These are phyloP conservation scores for Colletotrichum lupini DNA, from an alignment of 2,329 filamentous ascomycete genomes.

Conservation along the genomic window DNA sequence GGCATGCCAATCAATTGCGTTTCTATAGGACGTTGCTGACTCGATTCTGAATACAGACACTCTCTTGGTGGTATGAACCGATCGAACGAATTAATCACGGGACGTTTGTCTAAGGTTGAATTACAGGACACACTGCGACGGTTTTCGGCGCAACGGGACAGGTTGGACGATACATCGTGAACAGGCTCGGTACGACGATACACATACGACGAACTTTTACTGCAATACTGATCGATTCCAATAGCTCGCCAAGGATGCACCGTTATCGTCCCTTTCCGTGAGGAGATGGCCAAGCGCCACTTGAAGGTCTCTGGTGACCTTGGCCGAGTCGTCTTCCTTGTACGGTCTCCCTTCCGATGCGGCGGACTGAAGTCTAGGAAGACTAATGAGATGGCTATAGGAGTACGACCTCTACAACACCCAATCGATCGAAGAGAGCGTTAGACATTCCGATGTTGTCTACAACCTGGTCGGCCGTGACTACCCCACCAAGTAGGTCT, in stretches of 20 bases:
- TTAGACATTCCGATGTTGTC: constrained; percentile 96
- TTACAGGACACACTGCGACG: constrained; percentile 89
- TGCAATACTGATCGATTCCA: constrained; percentile 29
- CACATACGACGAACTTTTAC: constrained; percentile 38
- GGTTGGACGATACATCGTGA: constrained; percentile 96
- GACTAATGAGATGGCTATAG: constrained; percentile 53
- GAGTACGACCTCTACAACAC: constrained; percentile 97
- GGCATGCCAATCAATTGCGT: constrained; percentile 45
- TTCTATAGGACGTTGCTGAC: not conserved
- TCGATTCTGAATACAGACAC: constrained; percentile 63
- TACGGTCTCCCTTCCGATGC: constrained; percentile 46
- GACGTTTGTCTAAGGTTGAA: constrained; percentile 29
- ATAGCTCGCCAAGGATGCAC: constrained; percentile 92
- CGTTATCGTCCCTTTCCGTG: constrained; percentile 91
- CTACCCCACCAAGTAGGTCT: constrained; percentile 90
- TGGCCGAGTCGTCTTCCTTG: constrained; percentile 87
- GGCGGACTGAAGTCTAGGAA: not conserved
- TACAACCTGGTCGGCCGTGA: constrained; percentile 96
- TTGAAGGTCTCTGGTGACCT: constrained; percentile 96
- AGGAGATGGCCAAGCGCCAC: constrained; percentile 98
- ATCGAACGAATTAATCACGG: not conserved
- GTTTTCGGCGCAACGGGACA: constrained; percentile 98
- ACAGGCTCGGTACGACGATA: constrained; percentile 76
- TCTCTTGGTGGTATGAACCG: constrained; percentile 81
- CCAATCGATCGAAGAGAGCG: constrained; percentile 93